phyloP scores from a whole-genome alignment of 2,329 filamentous ascomycete species.

The Sordariomycetes sp. region DNA sequence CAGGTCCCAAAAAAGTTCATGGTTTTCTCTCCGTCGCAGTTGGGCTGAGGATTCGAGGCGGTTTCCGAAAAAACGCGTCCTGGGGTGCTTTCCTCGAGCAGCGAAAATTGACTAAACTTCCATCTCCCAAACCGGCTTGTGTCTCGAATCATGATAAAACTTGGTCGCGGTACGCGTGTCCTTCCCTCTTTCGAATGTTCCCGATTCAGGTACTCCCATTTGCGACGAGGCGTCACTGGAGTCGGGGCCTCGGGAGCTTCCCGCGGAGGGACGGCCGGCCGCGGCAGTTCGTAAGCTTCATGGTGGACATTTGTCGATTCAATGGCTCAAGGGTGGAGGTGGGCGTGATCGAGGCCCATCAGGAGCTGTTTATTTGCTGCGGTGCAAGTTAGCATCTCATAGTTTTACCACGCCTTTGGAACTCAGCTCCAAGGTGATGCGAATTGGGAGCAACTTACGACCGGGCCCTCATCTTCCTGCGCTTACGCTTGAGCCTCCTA shows the following conservation, averaged over 20 bases:
- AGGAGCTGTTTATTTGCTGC: conserved; percentile 4
- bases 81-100: neutral
- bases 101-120: neutral
- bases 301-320: neutral
- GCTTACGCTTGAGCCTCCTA: conserved; percentile 98
- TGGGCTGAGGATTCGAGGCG: neutral
- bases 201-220: neutral
- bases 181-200: neutral
- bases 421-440: neutral
- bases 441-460: conserved; percentile 55
- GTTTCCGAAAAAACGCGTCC: neutral
- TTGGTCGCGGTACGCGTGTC: neutral
- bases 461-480: conserved; percentile 98
- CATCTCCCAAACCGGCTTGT: neutral
- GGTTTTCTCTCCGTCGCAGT: neutral
- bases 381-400: neutral
- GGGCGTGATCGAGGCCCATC: conserved; percentile 3
- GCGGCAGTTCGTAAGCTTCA: conserved; percentile 1
- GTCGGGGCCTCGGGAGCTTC: neutral
- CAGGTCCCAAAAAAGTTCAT: neutral
- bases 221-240: neutral
- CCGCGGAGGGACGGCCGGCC: neutral
- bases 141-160: neutral
- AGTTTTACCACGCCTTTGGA: neutral
- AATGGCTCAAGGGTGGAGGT: neutral